Evolutionary conservation across 2,329 filamentous ascomycete species (phyloP), one percentile per base, ranked within the genome.

Genomic region (Aspergillus aculeatus): DNA sequence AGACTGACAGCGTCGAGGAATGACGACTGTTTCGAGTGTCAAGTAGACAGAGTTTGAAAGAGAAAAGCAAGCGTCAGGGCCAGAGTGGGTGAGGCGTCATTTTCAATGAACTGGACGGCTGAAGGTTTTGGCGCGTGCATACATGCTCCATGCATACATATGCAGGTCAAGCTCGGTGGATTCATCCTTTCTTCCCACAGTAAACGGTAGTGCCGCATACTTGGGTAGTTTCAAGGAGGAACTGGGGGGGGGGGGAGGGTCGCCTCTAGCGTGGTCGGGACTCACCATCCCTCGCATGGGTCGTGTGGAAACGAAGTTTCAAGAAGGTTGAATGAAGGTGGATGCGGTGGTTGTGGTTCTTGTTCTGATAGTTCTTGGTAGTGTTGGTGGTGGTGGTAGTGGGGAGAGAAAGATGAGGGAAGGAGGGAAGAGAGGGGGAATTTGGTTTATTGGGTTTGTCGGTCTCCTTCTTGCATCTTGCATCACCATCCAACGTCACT

Each of bases 81-180:
- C 38, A 51, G 47, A 54, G 51, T 47, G 64, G 66, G 61, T 66
- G 63, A 67, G 64, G 62, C 64, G 58, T 68, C 66, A 66, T 65
- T 68, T 69, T 67, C 62, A 69, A 68, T 66, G 59, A 64, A 52
- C 60, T 58, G 61, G 38, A 44, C 7, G 38, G 38, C 56, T 26
- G 57, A 53, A 54, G 44, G 21, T 63, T 54, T 47, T 60, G 55
- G 57, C 50, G 54, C 57, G 58, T 19, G 38, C 38, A 44, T 44
- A 44, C 38, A 44, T 44, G 16, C 38, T 44, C 38, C 59, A 66
- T 66, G 38, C 51, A 51, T 56, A 54, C 57, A 59, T 56, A 61
- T 63, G 63, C 65, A 59, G 60, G 64, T 60, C 53, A 41, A 56
- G n/a, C 38, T 50, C 57, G 57, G 62, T 59, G 57, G 59, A 58